Percentiles rank a stretch among this genome's conserved stretches.
These are phyloP conservation scores for Protomyces gravidus DNA, from an alignment of 1,139 yeast species.

Conservation along the genomic window DNA sequence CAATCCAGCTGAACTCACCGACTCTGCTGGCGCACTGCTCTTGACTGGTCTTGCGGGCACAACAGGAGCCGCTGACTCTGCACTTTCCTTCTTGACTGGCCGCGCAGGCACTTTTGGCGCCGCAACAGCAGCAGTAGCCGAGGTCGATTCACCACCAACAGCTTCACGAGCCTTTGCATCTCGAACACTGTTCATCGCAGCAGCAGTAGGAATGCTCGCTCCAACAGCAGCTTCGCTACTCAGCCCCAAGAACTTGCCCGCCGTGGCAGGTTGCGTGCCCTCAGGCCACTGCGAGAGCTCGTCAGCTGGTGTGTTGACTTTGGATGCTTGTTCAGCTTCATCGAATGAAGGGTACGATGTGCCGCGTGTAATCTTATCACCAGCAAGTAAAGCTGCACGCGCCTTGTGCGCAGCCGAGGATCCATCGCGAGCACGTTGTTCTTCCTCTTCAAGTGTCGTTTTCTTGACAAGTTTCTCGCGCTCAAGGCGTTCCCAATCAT, in stretches of 20 bases:
- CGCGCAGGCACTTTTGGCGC: neutral
- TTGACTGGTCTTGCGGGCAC: constrained; percentile 1
- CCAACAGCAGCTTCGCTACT: constrained; percentile 16
- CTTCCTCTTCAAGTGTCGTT: neutral
- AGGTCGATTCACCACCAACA: neutral
- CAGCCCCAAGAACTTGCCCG: constrained; percentile 16
- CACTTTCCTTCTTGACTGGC: constrained; percentile 5
- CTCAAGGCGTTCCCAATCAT: constrained; percentile 10
- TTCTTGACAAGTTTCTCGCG: constrained; percentile 11
- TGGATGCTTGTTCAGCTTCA: constrained; percentile 12
- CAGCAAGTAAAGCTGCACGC: constrained; percentile 16
- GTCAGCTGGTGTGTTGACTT: neutral
- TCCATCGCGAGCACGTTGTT: constrained; percentile 12
- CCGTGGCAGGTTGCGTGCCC: constrained; percentile 7
- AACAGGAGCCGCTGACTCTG: neutral
- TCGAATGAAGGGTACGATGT: constrained; percentile 9
- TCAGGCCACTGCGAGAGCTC: neutral
- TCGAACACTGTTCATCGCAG: constrained; percentile 11
- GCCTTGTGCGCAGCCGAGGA: constrained; percentile 19
- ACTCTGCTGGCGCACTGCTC: neutral
- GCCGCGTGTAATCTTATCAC: constrained; percentile 16
- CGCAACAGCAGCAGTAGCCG: neutral
- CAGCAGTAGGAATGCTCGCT: constrained; percentile 22
- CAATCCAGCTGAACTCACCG: no score
- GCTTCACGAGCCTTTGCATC: constrained; percentile 12